Evolutionary conservation across 345 rosid species (phyloP), one percentile per base, ranked within the genome.

Genomic region (Lumnitzera littorea): DNA sequence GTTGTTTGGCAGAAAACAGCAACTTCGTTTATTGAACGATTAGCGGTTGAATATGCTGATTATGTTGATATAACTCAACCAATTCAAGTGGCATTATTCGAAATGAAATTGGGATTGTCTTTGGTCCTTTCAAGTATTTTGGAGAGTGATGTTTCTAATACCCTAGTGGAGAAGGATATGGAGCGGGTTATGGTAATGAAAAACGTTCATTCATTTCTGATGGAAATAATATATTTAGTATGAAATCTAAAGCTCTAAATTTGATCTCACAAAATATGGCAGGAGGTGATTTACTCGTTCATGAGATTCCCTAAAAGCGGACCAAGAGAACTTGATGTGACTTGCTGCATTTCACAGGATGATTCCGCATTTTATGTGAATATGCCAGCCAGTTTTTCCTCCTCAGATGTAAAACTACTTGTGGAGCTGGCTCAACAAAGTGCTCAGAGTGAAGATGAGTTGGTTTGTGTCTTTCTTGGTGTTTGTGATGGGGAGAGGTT

Each of bases 81-180:
- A 67, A 70, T 89, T 74, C 98, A 89, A 79, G 98, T 92, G 64
- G 89, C 97, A 53, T 73, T 87, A 27, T 92, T 85, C 48, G 95
- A 92, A 78, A 89, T 92, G 83, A 92, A 92, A 68, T 63, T 89
- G 62, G 98, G 97, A 54, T 64, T 90, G 53, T 81, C 94, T 24
- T 72, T 92, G 53, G 71, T 86, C 69, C 63, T 84, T 25, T 77
- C 86, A 63, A 81, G 75, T 65, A 61, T 67, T 58, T 57, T 82
- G 62, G 76, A 76, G 67, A 72, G 76, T 43, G 73, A 62, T n/a
- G 51, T 74, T 57, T 76, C 77, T 58, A 66, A 61, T 48, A 72
- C 48, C 65, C 57, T 81, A 49, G 71, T 65, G 59, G 78, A 78
- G 71, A 79, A 85, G 48, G 72, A 61, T 73, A 67, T 81, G 55